phyloP scores from a whole-genome alignment of 345 rosid species.

The Syzygium jambos region DNA sequence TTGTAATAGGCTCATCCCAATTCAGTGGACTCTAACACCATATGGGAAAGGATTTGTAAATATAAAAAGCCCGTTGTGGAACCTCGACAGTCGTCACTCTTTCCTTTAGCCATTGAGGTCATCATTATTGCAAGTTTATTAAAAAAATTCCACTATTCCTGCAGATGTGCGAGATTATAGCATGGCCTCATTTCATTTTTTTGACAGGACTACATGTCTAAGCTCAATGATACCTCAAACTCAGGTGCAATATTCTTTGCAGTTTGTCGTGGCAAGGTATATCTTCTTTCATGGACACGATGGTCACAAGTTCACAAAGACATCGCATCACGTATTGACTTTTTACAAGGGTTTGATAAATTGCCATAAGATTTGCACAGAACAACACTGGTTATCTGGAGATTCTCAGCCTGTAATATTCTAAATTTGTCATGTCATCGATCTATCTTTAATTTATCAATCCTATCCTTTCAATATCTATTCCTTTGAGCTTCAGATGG shows the following conservation, averaged over 20 bases:
- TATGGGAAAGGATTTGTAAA: conserved; percentile 97
- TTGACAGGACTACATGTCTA: conserved; percentile 73
- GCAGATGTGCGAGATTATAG: background rate
- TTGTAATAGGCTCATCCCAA: conserved; percentile 42
- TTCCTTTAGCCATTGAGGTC: conserved; percentile 73
- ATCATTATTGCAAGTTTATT: background rate
- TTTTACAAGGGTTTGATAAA: background rate
- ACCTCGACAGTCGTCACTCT: conserved; percentile 83
- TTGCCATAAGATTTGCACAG: background rate
- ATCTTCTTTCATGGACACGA: background rate
- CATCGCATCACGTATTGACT: background rate
- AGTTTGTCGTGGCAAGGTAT: conserved; percentile 98
- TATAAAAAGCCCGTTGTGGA: conserved; percentile 88
- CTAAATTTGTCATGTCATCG: background rate
- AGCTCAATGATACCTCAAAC: conserved; percentile 62
- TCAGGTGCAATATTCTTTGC: conserved; percentile 93
- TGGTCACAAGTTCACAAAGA: background rate
- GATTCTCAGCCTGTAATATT: background rate
- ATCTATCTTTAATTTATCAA: background rate
- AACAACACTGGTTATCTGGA: background rate
- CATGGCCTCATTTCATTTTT: background rate
- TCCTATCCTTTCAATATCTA: background rate
- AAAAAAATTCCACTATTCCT: background rate
- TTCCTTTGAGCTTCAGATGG: background rate
- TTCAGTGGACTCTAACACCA: conserved; percentile 34